Evolutionary conservation across 2,329 filamentous ascomycete genomes (phyloP), one percentile per base, ranked within the genome.

Genomic region (Neopestalotiopsis rosae): DNA sequence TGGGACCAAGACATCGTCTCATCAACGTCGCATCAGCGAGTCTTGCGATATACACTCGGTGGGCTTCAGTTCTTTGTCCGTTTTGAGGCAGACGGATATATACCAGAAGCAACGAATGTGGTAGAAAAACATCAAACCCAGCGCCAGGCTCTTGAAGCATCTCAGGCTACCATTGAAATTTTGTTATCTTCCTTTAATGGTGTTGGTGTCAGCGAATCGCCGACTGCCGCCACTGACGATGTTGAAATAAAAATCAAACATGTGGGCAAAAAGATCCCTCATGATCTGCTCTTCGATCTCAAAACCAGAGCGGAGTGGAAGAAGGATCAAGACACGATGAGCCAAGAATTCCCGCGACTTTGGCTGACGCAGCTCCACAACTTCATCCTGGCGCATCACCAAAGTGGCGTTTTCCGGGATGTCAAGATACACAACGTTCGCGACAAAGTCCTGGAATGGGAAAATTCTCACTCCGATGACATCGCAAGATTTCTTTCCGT

Each of bases 21-120:
- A 0, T 92, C 90, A 0, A 79, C 78, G 1, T 89, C 88, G 0
- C 89, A 93, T 70, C 90, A 93, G 74, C 83, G 90, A 1, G 74
- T 93, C 7, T 73, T 93, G 1, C 78, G 79, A 3, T 93, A 92
- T 70, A 69, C 79, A 0, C 88, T 93, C 72, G 88, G 82, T 0
- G 86, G 81, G 1, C 73, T 90, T 12, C 77, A 78, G 0, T 82
- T 84, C 62, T 70, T 90, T 2, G 78, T 92, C 0, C 84, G 89
- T 0, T 90, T 85, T 63, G 88, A 89, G 74, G 82, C 79, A 0
- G 89, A 92, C 75, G 90, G 88, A 0, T 91, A 89, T 65, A 59
- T 82, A 13, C 61, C 72, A 4, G 67, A 71, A 17, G 59, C 45
- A 4, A 34, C 12, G 5, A 42, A 65, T 12, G 40, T 1, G 2